A percentile compares a stretch with the other conserved stretches of the same genome.
Evolutionary conservation across 2,329 filamentous ascomycete species (phyloP).

Genomic region (Lomentospora prolificans): DNA sequence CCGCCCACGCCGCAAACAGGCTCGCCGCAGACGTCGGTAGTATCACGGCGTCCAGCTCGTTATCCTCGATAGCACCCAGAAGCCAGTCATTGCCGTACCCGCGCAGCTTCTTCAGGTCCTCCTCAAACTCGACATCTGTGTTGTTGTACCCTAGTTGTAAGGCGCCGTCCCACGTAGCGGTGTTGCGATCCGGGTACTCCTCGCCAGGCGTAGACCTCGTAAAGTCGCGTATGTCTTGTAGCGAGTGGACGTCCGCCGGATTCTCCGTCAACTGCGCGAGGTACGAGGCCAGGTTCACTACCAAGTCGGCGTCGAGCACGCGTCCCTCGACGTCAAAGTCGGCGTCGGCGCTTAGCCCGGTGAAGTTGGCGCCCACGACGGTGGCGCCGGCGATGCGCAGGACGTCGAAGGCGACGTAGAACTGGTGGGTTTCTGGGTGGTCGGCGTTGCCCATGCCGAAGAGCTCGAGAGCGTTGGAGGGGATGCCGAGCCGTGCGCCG

Average conservation of each 20-base stretch:
- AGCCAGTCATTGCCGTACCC: conserved; percentile 49
- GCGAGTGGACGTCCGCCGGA: conserved; percentile 40
- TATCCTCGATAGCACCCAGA: conserved; percentile 43
- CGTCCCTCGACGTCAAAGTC: conserved; percentile 1
- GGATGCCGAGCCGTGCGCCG: conserved; percentile 53
- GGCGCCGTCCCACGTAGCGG: conserved; percentile 42
- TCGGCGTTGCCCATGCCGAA: conserved; percentile 10
- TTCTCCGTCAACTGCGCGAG: conserved; percentile 46
- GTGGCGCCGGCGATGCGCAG: conserved; percentile 46
- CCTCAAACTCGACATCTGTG: conserved; percentile 45
- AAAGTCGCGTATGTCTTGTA: conserved; percentile 43
- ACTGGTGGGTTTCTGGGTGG: conserved; percentile 30
- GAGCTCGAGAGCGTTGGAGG: conserved; percentile 45
- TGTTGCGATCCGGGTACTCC: conserved; percentile 53
- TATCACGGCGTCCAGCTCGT: conserved; percentile 49
- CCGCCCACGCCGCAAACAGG: conserved; percentile 14
- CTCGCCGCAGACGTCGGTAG: conserved; percentile 37
- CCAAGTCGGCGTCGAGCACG: conserved; percentile 51
- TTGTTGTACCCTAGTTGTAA: conserved; percentile 45
- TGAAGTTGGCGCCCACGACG: conserved; percentile 45
- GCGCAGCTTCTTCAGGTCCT: conserved; percentile 41
- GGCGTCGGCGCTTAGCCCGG: conserved; percentile 20
- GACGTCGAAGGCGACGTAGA: conserved; percentile 39
- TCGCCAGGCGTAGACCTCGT: conserved; percentile 44
- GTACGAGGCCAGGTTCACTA: conserved; percentile 45